These are phyloP conservation scores for Mucor racemosus DNA, from an alignment of 371 early-diverging fungal species.

Conservation along the genomic window DNA sequence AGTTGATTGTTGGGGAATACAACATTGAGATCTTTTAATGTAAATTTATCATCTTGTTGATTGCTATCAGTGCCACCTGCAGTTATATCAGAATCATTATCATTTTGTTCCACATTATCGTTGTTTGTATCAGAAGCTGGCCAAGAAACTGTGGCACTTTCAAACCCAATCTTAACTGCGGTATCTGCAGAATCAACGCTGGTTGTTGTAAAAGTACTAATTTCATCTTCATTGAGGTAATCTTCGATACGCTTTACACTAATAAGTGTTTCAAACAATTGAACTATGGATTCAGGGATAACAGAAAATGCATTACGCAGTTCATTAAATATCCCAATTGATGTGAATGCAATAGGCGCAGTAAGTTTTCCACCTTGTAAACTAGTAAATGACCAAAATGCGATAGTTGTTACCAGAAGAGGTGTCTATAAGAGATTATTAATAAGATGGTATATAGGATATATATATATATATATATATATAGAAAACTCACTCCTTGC, in stretches of 20 bases:
- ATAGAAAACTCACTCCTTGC: constrained; percentile 34
- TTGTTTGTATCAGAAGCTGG: neutral
- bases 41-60: constrained; percentile 2
- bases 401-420: constrained; percentile 56
- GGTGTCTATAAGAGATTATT: constrained; percentile 44
- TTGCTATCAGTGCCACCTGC: neutral
- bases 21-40: constrained; percentile 51
- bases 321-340: constrained; percentile 61
- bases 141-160: constrained; percentile 45
- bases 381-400: constrained; percentile 64
- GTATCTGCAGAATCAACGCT: too few species aligned
- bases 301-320: constrained; percentile 62
- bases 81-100: neutral
- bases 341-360: constrained; percentile 67
- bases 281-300: constrained; percentile 60
- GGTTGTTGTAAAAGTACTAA: constrained; percentile 26
- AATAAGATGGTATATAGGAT: neutral
- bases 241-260: constrained; percentile 68
- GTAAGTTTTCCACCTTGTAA: constrained; percentile 62
- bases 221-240: constrained; percentile 75
- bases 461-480: neutral
- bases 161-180: constrained; percentile 41
- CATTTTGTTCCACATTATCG: neutral
- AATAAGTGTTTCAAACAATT: constrained; percentile 22
- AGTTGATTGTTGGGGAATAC: constrained; percentile 60